Conservation (phyloP, 1,139 yeast genomes). For the Blastobotrys buckinghamii region DNA sequence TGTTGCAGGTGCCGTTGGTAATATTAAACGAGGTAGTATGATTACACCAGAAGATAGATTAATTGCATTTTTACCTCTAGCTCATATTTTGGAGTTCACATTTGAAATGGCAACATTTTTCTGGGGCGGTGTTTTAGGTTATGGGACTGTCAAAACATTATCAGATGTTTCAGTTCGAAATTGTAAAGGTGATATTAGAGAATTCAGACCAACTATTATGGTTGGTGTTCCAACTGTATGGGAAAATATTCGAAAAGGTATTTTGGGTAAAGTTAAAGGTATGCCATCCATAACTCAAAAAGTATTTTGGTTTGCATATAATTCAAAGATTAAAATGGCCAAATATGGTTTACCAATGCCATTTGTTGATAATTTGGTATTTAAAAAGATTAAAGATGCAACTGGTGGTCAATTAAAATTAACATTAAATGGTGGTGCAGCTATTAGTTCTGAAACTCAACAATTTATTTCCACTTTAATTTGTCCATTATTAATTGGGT, state of each 20-base stretch:
- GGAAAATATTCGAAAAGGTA: slow-evolving; percentile 95
- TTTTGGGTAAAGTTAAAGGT: slow-evolving; percentile 64
- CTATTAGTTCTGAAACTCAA: slow-evolving; percentile 84
- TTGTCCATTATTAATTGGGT: slow-evolving; percentile 90
- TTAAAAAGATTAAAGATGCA: slow-evolving; percentile 86
- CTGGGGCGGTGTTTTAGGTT: slow-evolving; percentile 91
- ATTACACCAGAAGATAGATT: slow-evolving; percentile 58
- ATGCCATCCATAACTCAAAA: slow-evolving; percentile 66
- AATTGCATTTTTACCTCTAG: slow-evolving; percentile 88
- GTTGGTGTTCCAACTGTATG: slow-evolving; percentile 99
- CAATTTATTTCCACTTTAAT: slow-evolving; percentile 67
- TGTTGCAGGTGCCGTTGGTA: slow-evolving; percentile 70
- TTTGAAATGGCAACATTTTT: slow-evolving; percentile 73
- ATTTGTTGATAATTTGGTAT: slow-evolving; percentile 58
- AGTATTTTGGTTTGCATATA: slow-evolving; percentile 84
- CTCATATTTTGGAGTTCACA: slow-evolving; percentile 90
- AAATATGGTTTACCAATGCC: slow-evolving; percentile 69
- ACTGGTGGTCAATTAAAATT: slow-evolving; percentile 84
- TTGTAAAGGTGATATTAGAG: slow-evolving; percentile 82
- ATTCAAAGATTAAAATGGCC: slow-evolving; percentile 58
- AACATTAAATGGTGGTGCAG: slow-evolving; percentile 91
- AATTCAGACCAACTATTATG: slow-evolving; percentile 88
- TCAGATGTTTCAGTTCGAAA: slow-evolving; percentile 76
- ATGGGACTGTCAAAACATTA: slow-evolving; percentile 88
- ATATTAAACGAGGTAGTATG: slow-evolving; percentile 46